phyloP scores from a whole-genome alignment of 805 yeast species.

The Teunomyces kruisii region DNA sequence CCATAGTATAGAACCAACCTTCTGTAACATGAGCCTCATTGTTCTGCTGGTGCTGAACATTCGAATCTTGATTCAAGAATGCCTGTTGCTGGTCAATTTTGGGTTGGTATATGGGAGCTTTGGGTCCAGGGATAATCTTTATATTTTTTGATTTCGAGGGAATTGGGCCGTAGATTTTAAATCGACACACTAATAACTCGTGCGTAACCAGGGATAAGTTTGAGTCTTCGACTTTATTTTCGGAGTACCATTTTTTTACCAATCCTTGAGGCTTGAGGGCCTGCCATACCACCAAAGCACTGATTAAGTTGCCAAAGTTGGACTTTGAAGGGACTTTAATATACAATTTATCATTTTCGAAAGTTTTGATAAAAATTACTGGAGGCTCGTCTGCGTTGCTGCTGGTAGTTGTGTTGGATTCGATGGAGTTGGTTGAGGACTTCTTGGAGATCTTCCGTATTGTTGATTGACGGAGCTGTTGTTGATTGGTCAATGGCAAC shows the following conservation, averaged over 20 bases:
- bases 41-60: constrained; percentile 4
- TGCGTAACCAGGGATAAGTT: constrained; percentile 23
- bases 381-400: constrained; percentile 28
- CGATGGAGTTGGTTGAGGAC: neutral
- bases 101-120: constrained; percentile 33
- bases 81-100: constrained; percentile 7
- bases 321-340: constrained; percentile 34
- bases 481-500: constrained; percentile 10
- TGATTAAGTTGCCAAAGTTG: constrained; percentile 44
- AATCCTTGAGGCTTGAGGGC: constrained; percentile 51
- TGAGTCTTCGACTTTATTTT: constrained; percentile 30
- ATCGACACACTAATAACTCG: constrained; percentile 58
- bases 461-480: constrained; percentile 7
- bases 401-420: neutral
- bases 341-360: constrained; percentile 38
- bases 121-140: constrained; percentile 36
- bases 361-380: constrained; percentile 41
- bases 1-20: constrained; percentile 75
- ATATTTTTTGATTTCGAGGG: constrained; percentile 42
- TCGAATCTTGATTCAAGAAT: neutral
- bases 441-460: constrained; percentile 6
- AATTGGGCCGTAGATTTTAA: constrained; percentile 64
- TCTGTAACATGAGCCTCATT: constrained; percentile 30
- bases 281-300: constrained; percentile 57
- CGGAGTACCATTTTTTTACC: constrained; percentile 53